Conservation (phyloP, 2,329 filamentous ascomycete species). For the Clonostachys rosea region DNA sequence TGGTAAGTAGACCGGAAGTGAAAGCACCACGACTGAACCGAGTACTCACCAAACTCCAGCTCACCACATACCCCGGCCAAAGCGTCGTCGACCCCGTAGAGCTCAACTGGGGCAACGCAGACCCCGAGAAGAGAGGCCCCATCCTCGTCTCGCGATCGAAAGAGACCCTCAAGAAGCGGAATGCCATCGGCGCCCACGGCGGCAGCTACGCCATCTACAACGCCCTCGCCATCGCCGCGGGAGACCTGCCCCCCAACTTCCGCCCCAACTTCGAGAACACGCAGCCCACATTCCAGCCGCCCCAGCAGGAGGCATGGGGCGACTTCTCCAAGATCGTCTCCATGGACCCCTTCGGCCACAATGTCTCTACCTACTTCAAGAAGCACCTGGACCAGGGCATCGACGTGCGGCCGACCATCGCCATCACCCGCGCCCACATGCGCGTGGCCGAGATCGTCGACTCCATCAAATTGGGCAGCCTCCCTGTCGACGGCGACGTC, state of each 20-base stretch:
- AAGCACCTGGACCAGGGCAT: conserved; percentile 74
- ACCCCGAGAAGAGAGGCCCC: conserved; percentile 73
- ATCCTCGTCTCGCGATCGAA: conserved; percentile 78
- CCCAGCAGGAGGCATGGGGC: conserved; percentile 84
- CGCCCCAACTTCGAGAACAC: conserved; percentile 66
- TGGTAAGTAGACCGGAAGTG: no score
- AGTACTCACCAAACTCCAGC: neutral
- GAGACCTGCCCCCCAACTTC: conserved; percentile 79
- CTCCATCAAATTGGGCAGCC: conserved; percentile 12
- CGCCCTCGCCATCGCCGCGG: conserved; percentile 85
- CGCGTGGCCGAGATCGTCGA: conserved; percentile 38
- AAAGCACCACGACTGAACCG: no score
- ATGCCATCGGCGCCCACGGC: conserved; percentile 63
- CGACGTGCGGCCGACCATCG: conserved; percentile 86
- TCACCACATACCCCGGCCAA: conserved; percentile 79
- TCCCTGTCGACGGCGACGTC: conserved; percentile 76
- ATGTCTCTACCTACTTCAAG: conserved; percentile 78
- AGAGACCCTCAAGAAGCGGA: conserved; percentile 73
- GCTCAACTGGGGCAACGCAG: conserved; percentile 80
- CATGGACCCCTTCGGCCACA: conserved; percentile 92
- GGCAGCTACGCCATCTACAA: conserved; percentile 97
- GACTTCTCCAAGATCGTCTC: conserved; percentile 93
- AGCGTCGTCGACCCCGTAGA: conserved; percentile 88
- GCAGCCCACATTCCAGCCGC: conserved; percentile 84
- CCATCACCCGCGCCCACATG: conserved; percentile 91